Base-by-base conservation (phyloP, 495 filamentous ascomycete genomes). In the Xylaria castorea region DNA sequence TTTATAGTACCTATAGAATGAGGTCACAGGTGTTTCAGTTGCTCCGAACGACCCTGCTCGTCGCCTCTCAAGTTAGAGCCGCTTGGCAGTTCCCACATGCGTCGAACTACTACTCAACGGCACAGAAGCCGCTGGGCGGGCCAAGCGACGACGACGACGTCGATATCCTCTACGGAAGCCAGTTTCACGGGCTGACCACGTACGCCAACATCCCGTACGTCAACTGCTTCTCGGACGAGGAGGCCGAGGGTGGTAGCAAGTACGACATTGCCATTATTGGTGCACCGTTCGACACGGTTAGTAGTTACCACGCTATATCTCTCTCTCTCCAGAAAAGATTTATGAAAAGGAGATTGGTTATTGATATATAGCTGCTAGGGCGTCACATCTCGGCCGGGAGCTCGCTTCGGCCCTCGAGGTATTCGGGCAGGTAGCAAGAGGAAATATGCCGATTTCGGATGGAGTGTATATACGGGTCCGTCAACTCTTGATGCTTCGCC, bases 211-310 rank as follows among this genome's bases (percentile, higher is more conserved):
- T 96, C 5, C 88, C 91, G 1, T 96, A 95, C 81, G 90, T 88
- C 68, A 93, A 93, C 44, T 97, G 93, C 76, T 84, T 97, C 7
- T 93, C 87, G 51, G 88, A 94, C 44, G 84, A 87, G 22, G 76
- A 76, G 1, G 90, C 85, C 46, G 85, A 90, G 16, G 78, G 81
- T 3, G 87, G 91, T 74, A 88, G 90, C 75, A 89, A 85, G 75
- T 96, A 90, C 76, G 93, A 97, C 71, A 95, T 96, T 80, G 93
- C 93, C 34, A 92, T 97, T 79, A 77, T 97, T 36, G 93, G 92
- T 34, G 86, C 86, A 11, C 86, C 86, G 9, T 87, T 87, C 69
- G 86, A 88, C 66, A 88, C 86, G 8, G 80, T 82, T 1, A 72
- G 80, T 74, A 61, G n/a, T 16, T 14, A 68, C 2, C 32, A 55